A percentile compares a stretch with the other conserved stretches of the same genome.
Conservation (phyloP, 805 yeast species). For the Saccharomycopsis sp. region DNA sequence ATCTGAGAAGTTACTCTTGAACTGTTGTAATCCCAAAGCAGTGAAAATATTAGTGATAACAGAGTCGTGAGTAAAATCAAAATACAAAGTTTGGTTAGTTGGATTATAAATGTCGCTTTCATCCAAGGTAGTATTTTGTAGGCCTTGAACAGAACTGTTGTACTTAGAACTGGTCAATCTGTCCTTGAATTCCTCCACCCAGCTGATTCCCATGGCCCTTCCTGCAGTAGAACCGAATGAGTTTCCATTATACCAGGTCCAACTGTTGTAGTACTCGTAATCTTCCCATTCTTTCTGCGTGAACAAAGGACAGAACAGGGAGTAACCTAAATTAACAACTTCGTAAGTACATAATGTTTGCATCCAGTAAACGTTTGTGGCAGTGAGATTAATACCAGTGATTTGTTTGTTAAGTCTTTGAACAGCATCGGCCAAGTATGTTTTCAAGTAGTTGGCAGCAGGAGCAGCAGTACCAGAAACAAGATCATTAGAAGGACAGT, state of each 20-base stretch:
- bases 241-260: slow-evolving; percentile 51
- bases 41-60: slow-evolving; percentile 55
- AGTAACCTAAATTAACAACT: slow-evolving; percentile 59
- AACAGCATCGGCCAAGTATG: slow-evolving; percentile 48
- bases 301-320: slow-evolving; percentile 62
- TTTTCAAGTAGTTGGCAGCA: slow-evolving; percentile 3
- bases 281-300: slow-evolving; percentile 62
- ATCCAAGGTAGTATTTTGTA: slow-evolving; percentile 39
- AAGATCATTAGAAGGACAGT: slow-evolving; percentile 18
- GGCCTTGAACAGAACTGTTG: slow-evolving; percentile 42
- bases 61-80: slow-evolving; percentile 72
- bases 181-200: slow-evolving; percentile 36
- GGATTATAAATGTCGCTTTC: slow-evolving; percentile 29
- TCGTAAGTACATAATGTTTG: slow-evolving; percentile 74
- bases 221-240: slow-evolving; percentile 62
- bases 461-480: neutral
- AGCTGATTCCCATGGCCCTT: slow-evolving; percentile 55
- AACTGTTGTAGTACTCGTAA: slow-evolving; percentile 55
- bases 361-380: slow-evolving; percentile 43
- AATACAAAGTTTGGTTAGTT: slow-evolving; percentile 45
- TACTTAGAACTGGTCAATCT: slow-evolving; percentile 42
- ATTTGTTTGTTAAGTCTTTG: slow-evolving; percentile 48
- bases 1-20: slow-evolving; percentile 17
- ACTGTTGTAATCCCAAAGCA: slow-evolving; percentile 48
- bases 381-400: slow-evolving; percentile 46